A percentile compares a stretch with the other conserved stretches of the same genome.
Conservation (phyloP, 2,329 filamentous ascomycete species). For the Madurella mycetomatis region DNA sequence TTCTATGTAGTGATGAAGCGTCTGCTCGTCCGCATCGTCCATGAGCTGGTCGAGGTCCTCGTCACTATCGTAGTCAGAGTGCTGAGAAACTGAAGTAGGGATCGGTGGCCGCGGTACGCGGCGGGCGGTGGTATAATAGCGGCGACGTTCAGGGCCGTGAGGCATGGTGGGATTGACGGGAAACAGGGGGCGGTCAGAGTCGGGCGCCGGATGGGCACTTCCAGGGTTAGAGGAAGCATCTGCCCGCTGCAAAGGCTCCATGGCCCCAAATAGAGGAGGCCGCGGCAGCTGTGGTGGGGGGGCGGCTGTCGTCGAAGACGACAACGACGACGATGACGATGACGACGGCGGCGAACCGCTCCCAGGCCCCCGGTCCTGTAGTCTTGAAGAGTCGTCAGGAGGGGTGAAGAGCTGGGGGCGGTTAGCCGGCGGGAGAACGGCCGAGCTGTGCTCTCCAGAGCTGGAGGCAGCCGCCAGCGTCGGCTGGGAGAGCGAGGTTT, state of each 20-base stretch:
- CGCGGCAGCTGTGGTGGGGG: not conserved
- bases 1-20: constrained; percentile 20
- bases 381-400: not conserved
- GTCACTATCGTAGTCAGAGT: constrained; percentile 23
- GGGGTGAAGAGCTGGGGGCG: not conserved
- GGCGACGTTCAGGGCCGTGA: constrained; percentile 4
- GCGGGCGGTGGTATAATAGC: not conserved
- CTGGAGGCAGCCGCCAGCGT: not conserved
- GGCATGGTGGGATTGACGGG: not conserved
- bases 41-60: constrained; percentile 22
- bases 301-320: not conserved
- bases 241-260: not conserved
- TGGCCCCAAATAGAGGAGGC: not conserved
- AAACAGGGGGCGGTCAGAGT: not conserved
- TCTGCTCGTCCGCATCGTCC: constrained; percentile 20
- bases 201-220: not conserved
- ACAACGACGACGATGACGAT: not conserved
- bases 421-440: constrained; percentile 2
- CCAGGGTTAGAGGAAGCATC: not conserved
- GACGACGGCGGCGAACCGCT: not conserved
- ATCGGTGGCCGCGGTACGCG: not conserved
- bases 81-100: not conserved
- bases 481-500: not conserved
- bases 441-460: constrained; percentile 14
- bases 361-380: not conserved